These are phyloP conservation scores for Aspergillus terreus DNA, from an alignment of 2,329 filamentous ascomycete species.

Conservation along the genomic window DNA sequence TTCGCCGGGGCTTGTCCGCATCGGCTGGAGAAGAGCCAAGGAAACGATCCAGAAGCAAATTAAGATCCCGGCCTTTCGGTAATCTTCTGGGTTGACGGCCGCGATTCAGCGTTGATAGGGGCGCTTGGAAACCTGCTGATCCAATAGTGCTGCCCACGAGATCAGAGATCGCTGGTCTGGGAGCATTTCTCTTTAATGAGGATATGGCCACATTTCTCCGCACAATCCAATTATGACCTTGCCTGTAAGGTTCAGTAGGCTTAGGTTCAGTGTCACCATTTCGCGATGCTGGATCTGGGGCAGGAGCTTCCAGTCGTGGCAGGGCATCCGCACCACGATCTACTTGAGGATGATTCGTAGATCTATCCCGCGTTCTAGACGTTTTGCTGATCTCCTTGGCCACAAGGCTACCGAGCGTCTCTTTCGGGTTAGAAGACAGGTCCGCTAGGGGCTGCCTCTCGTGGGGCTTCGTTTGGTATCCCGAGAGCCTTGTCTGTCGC, in stretches of 20 bases:
- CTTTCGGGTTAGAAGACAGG: conserved; percentile 17
- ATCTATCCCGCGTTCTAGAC: not conserved
- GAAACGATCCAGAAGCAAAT: conserved; percentile 35
- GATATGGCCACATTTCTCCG: conserved; percentile 32
- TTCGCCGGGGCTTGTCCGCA: conserved; percentile 2
- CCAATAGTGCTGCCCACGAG: conserved; percentile 14
- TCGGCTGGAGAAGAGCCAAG: conserved; percentile 19
- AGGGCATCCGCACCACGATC: not conserved
- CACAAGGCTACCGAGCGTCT: not conserved
- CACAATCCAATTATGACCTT: conserved; percentile 31
- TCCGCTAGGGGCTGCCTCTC: conserved; percentile 21
- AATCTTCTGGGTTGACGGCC: conserved; percentile 22
- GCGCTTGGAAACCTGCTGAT: conserved; percentile 27
- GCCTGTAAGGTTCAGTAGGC: conserved; percentile 13
- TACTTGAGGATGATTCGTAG: conserved; percentile 1
- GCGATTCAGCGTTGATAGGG: conserved; percentile 30
- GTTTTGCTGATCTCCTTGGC: conserved; percentile 2
- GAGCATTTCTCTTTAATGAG: conserved; percentile 31
- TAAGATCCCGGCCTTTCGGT: conserved; percentile 16
- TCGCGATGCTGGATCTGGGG: conserved; percentile 2
- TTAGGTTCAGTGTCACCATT: not conserved
- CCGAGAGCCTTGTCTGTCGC: conserved; percentile 22
- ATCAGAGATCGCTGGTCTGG: conserved; percentile 35
- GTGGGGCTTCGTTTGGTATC: conserved; percentile 14
- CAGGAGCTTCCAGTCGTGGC: not conserved